A percentile compares a stretch with the other conserved stretches of the same genome.
These are phyloP conservation scores for Verticillium zaregamsianum DNA, from an alignment of 2,329 filamentous ascomycete genomes.

Conservation along the genomic window DNA sequence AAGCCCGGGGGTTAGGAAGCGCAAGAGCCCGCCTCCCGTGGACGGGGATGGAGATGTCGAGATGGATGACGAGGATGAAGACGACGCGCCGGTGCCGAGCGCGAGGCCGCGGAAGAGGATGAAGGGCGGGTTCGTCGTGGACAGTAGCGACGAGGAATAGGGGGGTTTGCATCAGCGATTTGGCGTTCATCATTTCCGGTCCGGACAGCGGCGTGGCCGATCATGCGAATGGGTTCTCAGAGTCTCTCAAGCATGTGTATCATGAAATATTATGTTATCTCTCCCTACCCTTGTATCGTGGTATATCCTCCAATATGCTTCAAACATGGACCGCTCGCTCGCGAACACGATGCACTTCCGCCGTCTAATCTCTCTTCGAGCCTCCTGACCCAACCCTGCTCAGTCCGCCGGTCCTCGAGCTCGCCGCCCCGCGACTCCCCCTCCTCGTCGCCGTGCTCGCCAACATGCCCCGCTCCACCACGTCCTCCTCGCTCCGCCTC, in stretches of 20 bases:
- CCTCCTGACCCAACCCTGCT: background rate
- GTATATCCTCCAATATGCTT: background rate
- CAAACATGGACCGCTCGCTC: background rate
- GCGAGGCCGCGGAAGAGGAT: slow-evolving; percentile 37
- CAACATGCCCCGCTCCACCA: slow-evolving; percentile 24
- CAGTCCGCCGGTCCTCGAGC: background rate
- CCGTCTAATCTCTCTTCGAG: background rate
- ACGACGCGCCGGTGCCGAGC: slow-evolving; percentile 32
- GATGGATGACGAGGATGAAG: slow-evolving; percentile 23
- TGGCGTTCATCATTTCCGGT: background rate
- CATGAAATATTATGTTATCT: background rate
- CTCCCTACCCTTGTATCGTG: background rate
- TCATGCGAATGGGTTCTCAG: background rate
- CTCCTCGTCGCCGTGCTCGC: slow-evolving; percentile 1
- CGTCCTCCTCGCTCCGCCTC: slow-evolving; percentile 28
- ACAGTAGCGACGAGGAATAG: slow-evolving; percentile 55
- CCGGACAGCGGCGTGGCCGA: background rate
- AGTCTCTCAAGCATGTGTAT: background rate
- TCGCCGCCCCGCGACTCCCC: background rate
- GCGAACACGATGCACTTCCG: background rate
- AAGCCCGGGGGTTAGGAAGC: slow-evolving; percentile 8
- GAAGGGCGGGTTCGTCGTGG: slow-evolving; percentile 51
- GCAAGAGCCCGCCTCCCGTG: slow-evolving; percentile 7
- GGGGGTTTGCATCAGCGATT: background rate
- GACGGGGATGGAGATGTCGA: slow-evolving; percentile 14